phyloP scores from a whole-genome alignment of 257 asterid species.

The Gentiana dahurica region DNA sequence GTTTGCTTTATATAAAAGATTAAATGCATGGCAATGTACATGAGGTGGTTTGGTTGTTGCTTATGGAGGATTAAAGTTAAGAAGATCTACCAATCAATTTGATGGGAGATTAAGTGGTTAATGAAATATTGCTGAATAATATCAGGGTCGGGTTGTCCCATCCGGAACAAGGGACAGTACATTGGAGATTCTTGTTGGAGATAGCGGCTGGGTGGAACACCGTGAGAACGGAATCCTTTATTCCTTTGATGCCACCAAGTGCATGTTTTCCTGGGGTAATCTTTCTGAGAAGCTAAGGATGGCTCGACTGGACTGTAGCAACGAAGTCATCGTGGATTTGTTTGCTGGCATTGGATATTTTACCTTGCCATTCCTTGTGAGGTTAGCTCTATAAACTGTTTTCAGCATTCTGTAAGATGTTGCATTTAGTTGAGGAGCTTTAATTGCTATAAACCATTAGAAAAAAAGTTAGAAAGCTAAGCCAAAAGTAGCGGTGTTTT shows the following conservation, averaged over 20 bases:
- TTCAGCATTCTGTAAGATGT: background rate
- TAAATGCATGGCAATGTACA: too few relatives aligned
- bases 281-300: constrained; percentile 91
- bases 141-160: constrained; percentile 66
- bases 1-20: too few relatives aligned
- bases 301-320: constrained; percentile 61
- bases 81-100: background rate
- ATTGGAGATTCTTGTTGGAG: constrained; percentile 89
- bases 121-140: constrained; percentile 17
- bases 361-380: constrained; percentile 85
- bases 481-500: too few relatives aligned
- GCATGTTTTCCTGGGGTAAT: constrained; percentile 99
- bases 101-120: constrained; percentile 4
- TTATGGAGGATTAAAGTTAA: background rate
- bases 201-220: constrained; percentile 89
- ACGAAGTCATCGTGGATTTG: constrained; percentile 82
- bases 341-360: constrained; percentile 97
- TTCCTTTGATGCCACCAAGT: constrained; percentile 85
- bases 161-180: constrained; percentile 90
- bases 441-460: too few relatives aligned
- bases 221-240: constrained; percentile 80
- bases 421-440: too few relatives aligned
- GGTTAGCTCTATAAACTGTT: constrained; percentile 27
- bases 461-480: too few relatives aligned
- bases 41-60: too few relatives aligned